Percentiles rank a stretch among this genome's conserved stretches.
Conservation (phyloP, 768 basidiomycete genomes). For the Paxillus rubicundulus region DNA sequence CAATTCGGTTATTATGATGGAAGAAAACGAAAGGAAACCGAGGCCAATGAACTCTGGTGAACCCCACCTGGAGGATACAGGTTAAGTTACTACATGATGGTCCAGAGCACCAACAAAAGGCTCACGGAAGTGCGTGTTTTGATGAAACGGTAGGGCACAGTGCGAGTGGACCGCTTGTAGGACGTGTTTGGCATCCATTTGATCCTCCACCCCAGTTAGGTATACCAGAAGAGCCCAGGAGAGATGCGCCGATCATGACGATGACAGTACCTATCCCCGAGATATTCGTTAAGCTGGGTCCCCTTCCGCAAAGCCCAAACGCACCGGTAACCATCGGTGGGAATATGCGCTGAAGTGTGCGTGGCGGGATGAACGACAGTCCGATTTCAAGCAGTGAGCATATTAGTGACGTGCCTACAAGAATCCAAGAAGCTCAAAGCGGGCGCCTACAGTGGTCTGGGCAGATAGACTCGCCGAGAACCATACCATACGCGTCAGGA, state of each 20-base stretch:
- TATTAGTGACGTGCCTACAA: slow-evolving; percentile 66
- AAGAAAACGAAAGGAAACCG: slow-evolving; percentile 78
- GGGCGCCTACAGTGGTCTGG: background rate
- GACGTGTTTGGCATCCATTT: slow-evolving; percentile 63
- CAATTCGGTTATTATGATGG: slow-evolving; percentile 75
- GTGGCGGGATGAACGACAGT: slow-evolving; percentile 70
- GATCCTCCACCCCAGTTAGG: slow-evolving; percentile 85
- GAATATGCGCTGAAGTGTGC: slow-evolving; percentile 62
- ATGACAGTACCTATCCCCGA: slow-evolving; percentile 61
- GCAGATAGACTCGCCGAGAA: slow-evolving; percentile 50
- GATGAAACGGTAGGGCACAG: slow-evolving; percentile 72
- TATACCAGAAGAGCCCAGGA: slow-evolving; percentile 72
- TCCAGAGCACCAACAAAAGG: background rate
- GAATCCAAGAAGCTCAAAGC: background rate
- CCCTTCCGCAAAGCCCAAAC: background rate
- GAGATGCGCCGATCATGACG: slow-evolving; percentile 74
- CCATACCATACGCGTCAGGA: slow-evolving; percentile 77
- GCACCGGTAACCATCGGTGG: slow-evolving; percentile 77
- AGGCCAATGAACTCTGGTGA: slow-evolving; percentile 83
- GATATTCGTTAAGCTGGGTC: background rate
- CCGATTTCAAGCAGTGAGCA: slow-evolving; percentile 81
- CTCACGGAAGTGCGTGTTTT: slow-evolving; percentile 63
- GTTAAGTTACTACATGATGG: background rate
- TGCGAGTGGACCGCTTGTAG: slow-evolving; percentile 61
- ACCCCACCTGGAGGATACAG: slow-evolving; percentile 55